Evolutionary conservation across 192 early-diverging fungal genomes (phyloP), one percentile per base, ranked within the genome.

Genomic region (Coemansia pectinata): DNA sequence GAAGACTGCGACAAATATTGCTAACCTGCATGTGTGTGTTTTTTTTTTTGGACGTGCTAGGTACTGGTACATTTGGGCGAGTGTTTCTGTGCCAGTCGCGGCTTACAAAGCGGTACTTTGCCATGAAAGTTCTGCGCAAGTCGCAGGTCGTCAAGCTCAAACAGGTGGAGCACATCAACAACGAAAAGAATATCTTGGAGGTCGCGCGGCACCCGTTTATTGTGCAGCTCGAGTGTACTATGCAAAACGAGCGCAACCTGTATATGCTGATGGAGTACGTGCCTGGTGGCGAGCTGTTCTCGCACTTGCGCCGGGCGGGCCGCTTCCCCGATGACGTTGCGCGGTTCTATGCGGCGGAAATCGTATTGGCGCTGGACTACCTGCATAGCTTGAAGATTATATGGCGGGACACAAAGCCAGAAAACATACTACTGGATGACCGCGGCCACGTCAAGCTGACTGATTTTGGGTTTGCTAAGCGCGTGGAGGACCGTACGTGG

Each of bases 211-310:
- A 95, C 65, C 95, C 96, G 25, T 98, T 98, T 74, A 93, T 97
- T 44, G 96, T 97, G 23, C 91, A 91, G 23, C 85, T 98, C 58
- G 95, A 96, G 76, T 96, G 94, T 77, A 90, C 94, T 5, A 97
- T 98, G 86, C 95, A 99, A 78, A 95, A 86, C 15, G 89, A 93
- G 5, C 92, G 95, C 73, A 98, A 98, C 75, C 87, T 99, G 39
- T 99, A 99, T 81, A 85, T 99, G 34, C 95, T 96, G 1, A 83
- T 99, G 59, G 96, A 93, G 33, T 99, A 94, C 76, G 90, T 97
- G 61, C 97, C 95, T 76, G 97, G 97, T 29, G 97, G 97, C 48
- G 97, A 99, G 81, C 88, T 99, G 42, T 98, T 98, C 84, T 93
- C 95, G 70, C 95, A 96, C 69, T 83, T 98, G 72, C 94, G 95